Conservation (phyloP, 805 yeast species). For the Nakazawaea ishiwadae region DNA sequence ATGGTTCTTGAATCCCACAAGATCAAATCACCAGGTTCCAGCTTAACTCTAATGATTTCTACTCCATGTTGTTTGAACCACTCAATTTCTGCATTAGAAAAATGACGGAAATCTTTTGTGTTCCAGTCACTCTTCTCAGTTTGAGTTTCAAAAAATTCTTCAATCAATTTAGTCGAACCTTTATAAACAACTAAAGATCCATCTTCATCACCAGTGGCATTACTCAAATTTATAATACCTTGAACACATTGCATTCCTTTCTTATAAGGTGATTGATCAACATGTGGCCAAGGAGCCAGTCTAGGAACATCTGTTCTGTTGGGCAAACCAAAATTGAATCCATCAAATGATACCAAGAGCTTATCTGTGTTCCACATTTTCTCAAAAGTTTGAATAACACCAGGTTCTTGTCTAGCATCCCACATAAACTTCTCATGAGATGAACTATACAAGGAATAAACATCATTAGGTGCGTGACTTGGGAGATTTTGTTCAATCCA, state of each 20-base stretch:
- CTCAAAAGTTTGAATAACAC: slow-evolving; percentile 22
- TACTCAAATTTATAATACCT: slow-evolving; percentile 26
- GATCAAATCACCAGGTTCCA: slow-evolving; percentile 30
- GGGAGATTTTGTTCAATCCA: slow-evolving; percentile 27
- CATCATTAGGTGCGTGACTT: slow-evolving; percentile 15
- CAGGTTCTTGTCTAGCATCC: slow-evolving; percentile 27
- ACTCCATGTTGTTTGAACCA: slow-evolving; percentile 26
- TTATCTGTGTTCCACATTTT: slow-evolving; percentile 29
- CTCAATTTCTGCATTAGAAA: slow-evolving; percentile 13
- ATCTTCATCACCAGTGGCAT: slow-evolving; percentile 23
- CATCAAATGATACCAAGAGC: slow-evolving; percentile 28
- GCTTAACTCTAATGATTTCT: slow-evolving; percentile 23
- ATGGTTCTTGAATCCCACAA: slow-evolving; percentile 30
- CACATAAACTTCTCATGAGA: slow-evolving; percentile 29
- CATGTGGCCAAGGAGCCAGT: slow-evolving; percentile 26
- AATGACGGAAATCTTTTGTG: slow-evolving; percentile 15
- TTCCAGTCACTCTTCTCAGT: slow-evolving; percentile 20
- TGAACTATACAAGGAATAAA: slow-evolving; percentile 17
- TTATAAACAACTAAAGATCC: slow-evolving; percentile 28
- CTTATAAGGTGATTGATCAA: slow-evolving; percentile 29
- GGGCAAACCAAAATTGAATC: slow-evolving; percentile 26
- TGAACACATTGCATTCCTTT: slow-evolving; percentile 26
- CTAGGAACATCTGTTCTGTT: slow-evolving; percentile 16
- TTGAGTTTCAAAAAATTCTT: slow-evolving; percentile 22
- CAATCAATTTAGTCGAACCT: slow-evolving; percentile 19